Evolutionary conservation across 139 green algal genomes (phyloP).

Genomic region (Pleodorina starrii): DNA sequence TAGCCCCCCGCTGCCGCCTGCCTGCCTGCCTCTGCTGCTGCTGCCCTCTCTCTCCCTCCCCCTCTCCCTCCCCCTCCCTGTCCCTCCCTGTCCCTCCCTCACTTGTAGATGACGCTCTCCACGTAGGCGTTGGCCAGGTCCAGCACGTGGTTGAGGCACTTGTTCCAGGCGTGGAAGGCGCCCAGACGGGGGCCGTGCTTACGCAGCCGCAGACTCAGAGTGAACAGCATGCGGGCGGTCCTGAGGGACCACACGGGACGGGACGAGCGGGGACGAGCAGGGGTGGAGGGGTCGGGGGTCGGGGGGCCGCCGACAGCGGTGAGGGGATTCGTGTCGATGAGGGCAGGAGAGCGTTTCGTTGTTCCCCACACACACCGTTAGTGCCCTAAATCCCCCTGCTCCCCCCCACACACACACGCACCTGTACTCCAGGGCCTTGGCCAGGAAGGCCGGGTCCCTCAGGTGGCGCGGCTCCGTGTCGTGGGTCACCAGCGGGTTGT

Average conservation of each 20-base stretch:
- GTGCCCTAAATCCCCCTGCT: no score
- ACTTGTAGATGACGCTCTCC: slow-evolving; percentile 60
- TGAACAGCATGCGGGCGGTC: slow-evolving; percentile 83
- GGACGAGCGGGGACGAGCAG: neutral
- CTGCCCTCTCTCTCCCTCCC: neutral
- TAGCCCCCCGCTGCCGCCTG: neutral
- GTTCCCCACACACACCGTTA: no score
- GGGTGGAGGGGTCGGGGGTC: no score
- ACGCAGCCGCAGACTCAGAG: slow-evolving; percentile 78
- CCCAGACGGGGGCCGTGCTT: slow-evolving; percentile 75
- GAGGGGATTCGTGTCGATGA: no score
- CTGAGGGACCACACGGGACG: neutral
- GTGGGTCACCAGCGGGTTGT: slow-evolving; percentile 88
- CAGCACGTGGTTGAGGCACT: slow-evolving; percentile 83
- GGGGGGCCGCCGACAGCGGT: no score
- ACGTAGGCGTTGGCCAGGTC: slow-evolving; percentile 75
- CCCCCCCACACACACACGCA: neutral
- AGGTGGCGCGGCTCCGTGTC: slow-evolving; percentile 82
- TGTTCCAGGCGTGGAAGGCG: slow-evolving; percentile 87
- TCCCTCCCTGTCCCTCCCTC: neutral
- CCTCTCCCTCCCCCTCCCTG: slow-evolving; percentile 28
- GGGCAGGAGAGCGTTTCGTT: no score
- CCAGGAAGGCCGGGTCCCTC: slow-evolving; percentile 82
- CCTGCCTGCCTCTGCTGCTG: no score
- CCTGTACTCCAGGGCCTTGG: slow-evolving; percentile 59